A percentile compares a stretch with the other conserved stretches of the same genome.
These are phyloP conservation scores for Exophiala viscosa DNA, from an alignment of 2,329 filamentous ascomycete genomes.

Conservation along the genomic window DNA sequence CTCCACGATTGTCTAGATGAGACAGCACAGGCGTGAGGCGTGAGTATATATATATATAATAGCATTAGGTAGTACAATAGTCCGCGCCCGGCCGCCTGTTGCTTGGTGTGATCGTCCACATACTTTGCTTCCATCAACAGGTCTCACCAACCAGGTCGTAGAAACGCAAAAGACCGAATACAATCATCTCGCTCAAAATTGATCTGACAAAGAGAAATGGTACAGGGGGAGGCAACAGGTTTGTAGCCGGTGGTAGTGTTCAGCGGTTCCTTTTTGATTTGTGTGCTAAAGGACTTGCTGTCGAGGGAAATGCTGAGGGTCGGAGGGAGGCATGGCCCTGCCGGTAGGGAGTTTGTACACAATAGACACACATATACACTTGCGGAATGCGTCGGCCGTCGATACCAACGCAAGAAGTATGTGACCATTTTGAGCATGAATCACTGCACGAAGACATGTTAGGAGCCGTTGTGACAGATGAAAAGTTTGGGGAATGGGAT, in stretches of 20 bases:
- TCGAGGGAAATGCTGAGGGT: slow-evolving; percentile 15
- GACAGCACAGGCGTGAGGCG: no score
- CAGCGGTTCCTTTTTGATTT: slow-evolving; percentile 23
- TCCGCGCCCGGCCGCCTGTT: no score
- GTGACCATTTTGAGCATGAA: slow-evolving; percentile 61
- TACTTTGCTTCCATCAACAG: no score
- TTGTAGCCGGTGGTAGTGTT: not conserved
- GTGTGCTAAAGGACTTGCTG: slow-evolving; percentile 27
- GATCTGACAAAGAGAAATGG: not conserved
- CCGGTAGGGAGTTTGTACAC: slow-evolving; percentile 42
- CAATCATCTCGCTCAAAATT: not conserved
- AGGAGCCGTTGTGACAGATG: not conserved
- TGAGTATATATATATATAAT: no score
- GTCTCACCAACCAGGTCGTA: no score
- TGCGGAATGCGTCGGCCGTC: slow-evolving; percentile 46
- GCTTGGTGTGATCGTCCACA: no score
- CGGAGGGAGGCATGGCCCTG: slow-evolving; percentile 30
- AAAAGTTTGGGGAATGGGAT: not conserved
- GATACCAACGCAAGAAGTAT: slow-evolving; percentile 57
- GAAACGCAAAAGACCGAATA: no score
- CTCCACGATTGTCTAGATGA: no score
- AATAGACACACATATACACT: slow-evolving; percentile 52
- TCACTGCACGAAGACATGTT: slow-evolving; percentile 40
- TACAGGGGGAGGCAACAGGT: not conserved
- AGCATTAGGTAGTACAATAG: no score